Evolutionary conservation across 208 protist species (phyloP).

Genomic region (Trypanosoma rangeli): DNA sequence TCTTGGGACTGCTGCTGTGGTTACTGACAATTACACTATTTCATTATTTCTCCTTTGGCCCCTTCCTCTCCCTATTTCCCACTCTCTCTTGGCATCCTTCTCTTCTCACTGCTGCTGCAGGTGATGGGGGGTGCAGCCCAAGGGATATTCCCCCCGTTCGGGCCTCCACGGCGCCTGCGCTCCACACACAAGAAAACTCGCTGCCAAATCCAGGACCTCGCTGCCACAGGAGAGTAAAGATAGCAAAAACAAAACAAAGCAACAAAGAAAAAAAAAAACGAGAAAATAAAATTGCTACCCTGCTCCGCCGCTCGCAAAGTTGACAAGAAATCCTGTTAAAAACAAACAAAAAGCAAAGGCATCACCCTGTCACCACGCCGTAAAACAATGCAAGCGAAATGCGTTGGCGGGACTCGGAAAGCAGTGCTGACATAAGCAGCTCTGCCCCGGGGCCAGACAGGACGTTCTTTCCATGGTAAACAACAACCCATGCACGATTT

Average conservation of each 20-base stretch:
- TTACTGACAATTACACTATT: neutral
- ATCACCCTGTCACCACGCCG: neutral
- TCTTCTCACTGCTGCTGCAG: neutral
- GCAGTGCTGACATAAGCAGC: constrained; percentile 17
- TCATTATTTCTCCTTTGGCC: neutral
- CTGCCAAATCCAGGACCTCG: neutral
- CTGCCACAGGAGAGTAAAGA: neutral
- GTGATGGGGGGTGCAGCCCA: neutral
- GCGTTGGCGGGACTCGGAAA: constrained; percentile 10
- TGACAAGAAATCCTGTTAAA: no score
- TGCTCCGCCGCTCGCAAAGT: neutral
- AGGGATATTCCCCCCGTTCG: neutral
- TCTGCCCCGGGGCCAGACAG: constrained; percentile 23
- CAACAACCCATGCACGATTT: constrained; percentile 12
- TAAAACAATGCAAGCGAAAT: constrained; percentile 15
- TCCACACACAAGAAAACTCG: neutral
- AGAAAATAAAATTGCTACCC: neutral
- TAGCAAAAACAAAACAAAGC: no score
- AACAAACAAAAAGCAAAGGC: neutral
- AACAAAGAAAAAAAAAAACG: neutral
- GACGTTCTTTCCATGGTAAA: constrained; percentile 26
- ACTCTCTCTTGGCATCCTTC: neutral
- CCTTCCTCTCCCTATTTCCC: neutral
- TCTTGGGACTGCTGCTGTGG: neutral
- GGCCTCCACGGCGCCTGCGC: neutral